Percentiles rank a stretch among this genome's conserved stretches.
Evolutionary conservation across 1,139 yeast species (phyloP).

Genomic region (Hemisphaericaspora lyxosophila): DNA sequence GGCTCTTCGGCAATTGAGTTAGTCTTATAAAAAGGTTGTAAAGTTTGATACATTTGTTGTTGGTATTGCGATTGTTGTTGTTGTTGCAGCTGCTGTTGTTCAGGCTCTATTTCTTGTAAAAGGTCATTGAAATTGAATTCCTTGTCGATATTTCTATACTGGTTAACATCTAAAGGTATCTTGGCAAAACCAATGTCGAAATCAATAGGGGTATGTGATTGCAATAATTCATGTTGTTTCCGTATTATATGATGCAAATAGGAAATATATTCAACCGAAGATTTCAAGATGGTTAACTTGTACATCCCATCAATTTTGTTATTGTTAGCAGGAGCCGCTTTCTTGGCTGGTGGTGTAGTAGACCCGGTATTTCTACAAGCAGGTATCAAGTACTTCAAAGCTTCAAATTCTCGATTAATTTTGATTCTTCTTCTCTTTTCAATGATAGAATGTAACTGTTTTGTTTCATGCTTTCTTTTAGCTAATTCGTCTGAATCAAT

Average conservation of each 20-base stretch:
- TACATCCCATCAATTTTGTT: conserved; percentile 66
- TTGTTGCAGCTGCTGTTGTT: conserved; percentile 1
- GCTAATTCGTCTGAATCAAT: conserved; percentile 55
- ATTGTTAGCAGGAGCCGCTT: conserved; percentile 21
- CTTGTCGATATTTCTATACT: conserved; percentile 56
- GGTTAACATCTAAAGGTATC: conserved; percentile 56
- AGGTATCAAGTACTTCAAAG: conserved; percentile 73
- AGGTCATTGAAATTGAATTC: conserved; percentile 53
- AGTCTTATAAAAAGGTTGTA: conserved; percentile 2
- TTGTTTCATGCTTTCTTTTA: conserved; percentile 55
- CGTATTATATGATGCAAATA: conserved; percentile 62
- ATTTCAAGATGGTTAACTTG: conserved; percentile 74
- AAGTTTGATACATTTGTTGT: not conserved
- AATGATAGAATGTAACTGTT: conserved; percentile 71
- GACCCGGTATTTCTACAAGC: conserved; percentile 48
- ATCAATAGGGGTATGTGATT: conserved; percentile 20
- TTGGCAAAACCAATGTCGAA: conserved; percentile 49
- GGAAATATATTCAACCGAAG: conserved; percentile 76
- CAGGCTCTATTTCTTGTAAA: conserved; percentile 6
- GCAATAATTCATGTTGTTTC: conserved; percentile 41
- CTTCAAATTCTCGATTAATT: conserved; percentile 81
- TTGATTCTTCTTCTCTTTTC: conserved; percentile 77
- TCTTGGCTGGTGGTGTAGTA: conserved; percentile 6
- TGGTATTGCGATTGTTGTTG: not conserved
- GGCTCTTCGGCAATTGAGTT: conserved; percentile 11